Conservation (phyloP, 176 grass and related monocot species). For the Ensete ventricosum region DNA sequence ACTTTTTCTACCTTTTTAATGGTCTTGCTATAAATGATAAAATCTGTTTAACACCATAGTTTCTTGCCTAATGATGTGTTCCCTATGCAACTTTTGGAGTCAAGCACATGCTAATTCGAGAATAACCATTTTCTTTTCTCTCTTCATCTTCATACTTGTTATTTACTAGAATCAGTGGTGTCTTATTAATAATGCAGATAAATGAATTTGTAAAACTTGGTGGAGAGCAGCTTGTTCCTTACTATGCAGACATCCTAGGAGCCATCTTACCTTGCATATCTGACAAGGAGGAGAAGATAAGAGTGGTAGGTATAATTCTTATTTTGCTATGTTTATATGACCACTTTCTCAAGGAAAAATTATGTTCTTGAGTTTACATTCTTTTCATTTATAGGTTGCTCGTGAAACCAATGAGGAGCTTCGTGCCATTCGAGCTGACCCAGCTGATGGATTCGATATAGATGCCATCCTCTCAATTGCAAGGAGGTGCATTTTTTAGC, state of each 20-base stretch:
- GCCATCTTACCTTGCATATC: conserved; percentile 97
- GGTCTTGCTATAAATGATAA: neutral
- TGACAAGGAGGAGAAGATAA: conserved; percentile 94
- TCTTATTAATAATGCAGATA: conserved; percentile 48
- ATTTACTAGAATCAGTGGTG: conserved; percentile 17
- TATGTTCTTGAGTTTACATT: neutral
- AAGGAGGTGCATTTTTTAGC: conserved; percentile 51
- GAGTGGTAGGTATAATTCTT: conserved; percentile 54
- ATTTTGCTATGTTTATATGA: conserved; percentile 1
- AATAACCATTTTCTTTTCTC: no score
- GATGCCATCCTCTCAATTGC: conserved; percentile 72
- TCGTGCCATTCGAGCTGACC: conserved; percentile 75
- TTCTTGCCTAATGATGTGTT: neutral
- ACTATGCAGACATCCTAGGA: conserved; percentile 94
- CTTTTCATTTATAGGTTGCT: conserved; percentile 47
- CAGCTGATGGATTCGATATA: conserved; percentile 87
- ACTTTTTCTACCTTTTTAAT: neutral
- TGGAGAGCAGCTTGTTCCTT: conserved; percentile 90
- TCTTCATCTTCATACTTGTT: neutral
- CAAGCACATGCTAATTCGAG: no score
- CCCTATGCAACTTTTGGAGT: neutral
- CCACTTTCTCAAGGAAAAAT: neutral
- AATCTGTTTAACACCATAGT: conserved; percentile 2
- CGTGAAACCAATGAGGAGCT: conserved; percentile 99
- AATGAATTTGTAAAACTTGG: conserved; percentile 99